Conservation (phyloP, 371 early-diverging fungal species). For the Blyttiomyces sp. region DNA sequence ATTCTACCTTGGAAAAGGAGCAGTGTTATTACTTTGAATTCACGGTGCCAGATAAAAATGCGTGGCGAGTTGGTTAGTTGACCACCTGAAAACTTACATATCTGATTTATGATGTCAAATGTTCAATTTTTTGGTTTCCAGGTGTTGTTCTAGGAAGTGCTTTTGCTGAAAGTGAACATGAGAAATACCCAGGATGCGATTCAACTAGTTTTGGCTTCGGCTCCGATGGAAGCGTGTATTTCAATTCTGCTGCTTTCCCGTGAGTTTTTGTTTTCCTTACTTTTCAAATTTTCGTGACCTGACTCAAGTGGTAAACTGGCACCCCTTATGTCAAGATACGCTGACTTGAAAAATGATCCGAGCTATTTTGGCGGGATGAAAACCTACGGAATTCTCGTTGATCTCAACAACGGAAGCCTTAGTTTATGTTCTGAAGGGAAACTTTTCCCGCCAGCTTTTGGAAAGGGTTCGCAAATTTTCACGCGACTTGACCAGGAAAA, state of each 20-base stretch:
- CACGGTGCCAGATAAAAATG: constrained; percentile 27
- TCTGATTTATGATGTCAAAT: neutral
- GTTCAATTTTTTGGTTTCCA: neutral
- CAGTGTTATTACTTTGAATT: constrained; percentile 46
- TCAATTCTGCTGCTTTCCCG: no score
- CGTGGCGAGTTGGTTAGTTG: constrained; percentile 39
- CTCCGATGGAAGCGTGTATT: no score
- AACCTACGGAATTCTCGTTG: constrained; percentile 42
- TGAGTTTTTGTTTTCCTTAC: no score
- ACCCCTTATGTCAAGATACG: no score
- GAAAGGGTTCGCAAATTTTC: constrained; percentile 33
- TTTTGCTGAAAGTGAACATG: constrained; percentile 2
- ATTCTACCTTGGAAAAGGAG: constrained; percentile 28
- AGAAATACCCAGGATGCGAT: constrained; percentile 35
- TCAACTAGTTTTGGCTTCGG: constrained; percentile 40
- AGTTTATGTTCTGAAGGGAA: constrained; percentile 34
- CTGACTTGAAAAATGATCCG: no score
- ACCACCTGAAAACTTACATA: no score
- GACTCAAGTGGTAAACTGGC: no score
- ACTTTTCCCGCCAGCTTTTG: constrained; percentile 33
- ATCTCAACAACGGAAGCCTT: constrained; percentile 34
- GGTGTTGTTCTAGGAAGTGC: constrained; percentile 6
- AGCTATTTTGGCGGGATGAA: constrained; percentile 30
- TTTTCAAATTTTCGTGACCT: no score
- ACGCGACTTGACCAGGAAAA: constrained; percentile 21